Conservation (phyloP, 2,329 filamentous ascomycete species). For the Pseudocercospora fijiensis region DNA sequence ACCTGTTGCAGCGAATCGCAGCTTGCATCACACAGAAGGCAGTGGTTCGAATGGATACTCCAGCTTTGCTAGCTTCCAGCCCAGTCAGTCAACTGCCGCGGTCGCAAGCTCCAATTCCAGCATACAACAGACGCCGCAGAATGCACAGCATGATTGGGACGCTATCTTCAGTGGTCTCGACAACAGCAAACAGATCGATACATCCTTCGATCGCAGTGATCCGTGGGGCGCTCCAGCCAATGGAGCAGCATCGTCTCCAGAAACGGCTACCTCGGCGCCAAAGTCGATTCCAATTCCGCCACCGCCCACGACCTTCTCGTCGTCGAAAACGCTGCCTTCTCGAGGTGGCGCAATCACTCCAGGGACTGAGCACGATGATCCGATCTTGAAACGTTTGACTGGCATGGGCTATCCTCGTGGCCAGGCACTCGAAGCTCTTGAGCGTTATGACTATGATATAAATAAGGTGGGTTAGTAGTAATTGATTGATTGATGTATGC, state of each 20-base stretch:
- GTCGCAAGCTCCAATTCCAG: slow-evolving; percentile 16
- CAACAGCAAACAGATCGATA: slow-evolving; percentile 39
- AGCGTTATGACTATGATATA: slow-evolving; percentile 94
- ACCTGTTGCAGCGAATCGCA: slow-evolving; percentile 35
- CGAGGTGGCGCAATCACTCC: slow-evolving; percentile 67
- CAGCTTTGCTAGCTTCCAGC: slow-evolving; percentile 32
- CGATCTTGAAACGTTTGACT: slow-evolving; percentile 84
- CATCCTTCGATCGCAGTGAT: slow-evolving; percentile 28
- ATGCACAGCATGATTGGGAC: slow-evolving; percentile 78
- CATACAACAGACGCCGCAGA: slow-evolving; percentile 42
- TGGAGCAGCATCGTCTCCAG: background rate
- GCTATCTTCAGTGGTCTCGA: slow-evolving; percentile 85
- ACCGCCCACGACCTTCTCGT: background rate
- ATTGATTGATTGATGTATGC: background rate
- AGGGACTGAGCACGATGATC: slow-evolving; percentile 81
- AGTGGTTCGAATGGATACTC: slow-evolving; percentile 31
- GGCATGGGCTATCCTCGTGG: slow-evolving; percentile 80
- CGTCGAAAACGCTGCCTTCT: slow-evolving; percentile 8
- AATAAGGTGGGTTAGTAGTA: slow-evolving; percentile 68
- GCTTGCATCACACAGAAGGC: slow-evolving; percentile 19
- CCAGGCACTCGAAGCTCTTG: slow-evolving; percentile 74
- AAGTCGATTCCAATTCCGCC: slow-evolving; percentile 3
- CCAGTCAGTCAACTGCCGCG: slow-evolving; percentile 12
- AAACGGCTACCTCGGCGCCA: slow-evolving; percentile 13
- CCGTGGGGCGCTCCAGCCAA: slow-evolving; percentile 30